Evolutionary conservation across 257 asterid species (phyloP).

Genomic region (Jacaranda copaia): DNA sequence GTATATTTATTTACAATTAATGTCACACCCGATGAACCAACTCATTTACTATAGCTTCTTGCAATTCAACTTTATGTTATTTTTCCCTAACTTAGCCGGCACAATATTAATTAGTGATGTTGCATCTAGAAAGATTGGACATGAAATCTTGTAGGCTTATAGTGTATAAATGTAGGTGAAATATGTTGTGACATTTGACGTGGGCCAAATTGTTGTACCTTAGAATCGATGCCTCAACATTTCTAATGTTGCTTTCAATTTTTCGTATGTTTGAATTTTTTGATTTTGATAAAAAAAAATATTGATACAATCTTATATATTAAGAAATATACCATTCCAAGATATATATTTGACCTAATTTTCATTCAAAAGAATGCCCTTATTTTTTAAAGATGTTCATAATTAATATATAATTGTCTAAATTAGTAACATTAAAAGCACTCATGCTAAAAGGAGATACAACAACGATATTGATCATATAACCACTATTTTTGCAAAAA

Average conservation of each 20-base stretch:
- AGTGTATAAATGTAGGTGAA: not conserved
- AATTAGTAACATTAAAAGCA: constrained; percentile 30
- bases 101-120: constrained; percentile 22
- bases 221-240: not conserved
- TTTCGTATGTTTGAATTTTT: too few species aligned
- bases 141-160: not conserved
- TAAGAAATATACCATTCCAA: too few species aligned
- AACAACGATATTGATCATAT: constrained; percentile 20
- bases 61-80: not conserved
- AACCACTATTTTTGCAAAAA: constrained; percentile 9
- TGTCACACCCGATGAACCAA: constrained; percentile 31
- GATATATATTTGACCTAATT: too few species aligned
- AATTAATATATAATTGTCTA: constrained; percentile 1
- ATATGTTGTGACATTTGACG: not conserved
- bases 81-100: not conserved
- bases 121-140: constrained; percentile 1
- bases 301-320: too few species aligned
- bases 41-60: constrained; percentile 33
- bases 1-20: constrained; percentile 37
- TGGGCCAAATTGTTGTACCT: not conserved
- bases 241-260: too few species aligned
- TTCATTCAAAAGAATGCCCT: not conserved
- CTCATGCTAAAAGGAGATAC: constrained; percentile 1
- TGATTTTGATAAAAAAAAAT: too few species aligned
- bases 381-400: not conserved